A percentile compares a stretch with the other conserved stretches of the same genome.
Conservation (phyloP, 1,284 basidiomycete species). For the Fomitiporia mediterranea region DNA sequence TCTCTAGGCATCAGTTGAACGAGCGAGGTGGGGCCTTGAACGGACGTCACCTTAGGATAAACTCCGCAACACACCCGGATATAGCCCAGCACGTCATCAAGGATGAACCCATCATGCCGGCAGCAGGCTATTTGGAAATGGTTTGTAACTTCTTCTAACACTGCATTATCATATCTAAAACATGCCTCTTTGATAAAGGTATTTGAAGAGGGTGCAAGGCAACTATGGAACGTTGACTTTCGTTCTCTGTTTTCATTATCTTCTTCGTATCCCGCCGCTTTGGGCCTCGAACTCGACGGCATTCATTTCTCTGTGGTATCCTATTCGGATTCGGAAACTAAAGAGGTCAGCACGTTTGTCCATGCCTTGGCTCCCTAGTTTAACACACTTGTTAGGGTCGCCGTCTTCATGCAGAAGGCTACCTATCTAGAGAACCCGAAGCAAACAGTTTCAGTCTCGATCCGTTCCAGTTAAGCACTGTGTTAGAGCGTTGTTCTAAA, state of each 20-base stretch:
- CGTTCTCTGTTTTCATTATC: not conserved
- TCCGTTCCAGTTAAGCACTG: too few species aligned
- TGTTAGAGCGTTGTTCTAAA: not conserved
- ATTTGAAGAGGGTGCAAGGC: not conserved
- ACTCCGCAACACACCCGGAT: slow-evolving; percentile 33
- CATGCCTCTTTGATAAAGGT: not conserved
- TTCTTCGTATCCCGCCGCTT: not conserved
- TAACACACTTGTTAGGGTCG: too few species aligned
- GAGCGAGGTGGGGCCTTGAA: slow-evolving; percentile 34
- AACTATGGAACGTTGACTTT: slow-evolving; percentile 16
- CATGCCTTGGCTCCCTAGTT: too few species aligned
- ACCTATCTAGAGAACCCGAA: not conserved
- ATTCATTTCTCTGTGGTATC: not conserved
- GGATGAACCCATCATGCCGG: slow-evolving; percentile 40
- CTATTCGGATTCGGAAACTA: too few species aligned
- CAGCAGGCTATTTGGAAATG: slow-evolving; percentile 41
- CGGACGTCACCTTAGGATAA: slow-evolving; percentile 27
- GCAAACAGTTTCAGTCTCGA: too few species aligned
- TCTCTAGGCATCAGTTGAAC: slow-evolving; percentile 21
- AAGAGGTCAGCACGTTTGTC: too few species aligned
- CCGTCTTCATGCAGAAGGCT: not conserved
- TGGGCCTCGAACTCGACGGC: not conserved
- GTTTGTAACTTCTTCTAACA: slow-evolving; percentile 24
- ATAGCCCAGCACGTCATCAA: slow-evolving; percentile 39
- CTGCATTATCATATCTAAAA: not conserved